phyloP scores from a whole-genome alignment of 73 alveolate species.

The Blepharisma japonicum region DNA sequence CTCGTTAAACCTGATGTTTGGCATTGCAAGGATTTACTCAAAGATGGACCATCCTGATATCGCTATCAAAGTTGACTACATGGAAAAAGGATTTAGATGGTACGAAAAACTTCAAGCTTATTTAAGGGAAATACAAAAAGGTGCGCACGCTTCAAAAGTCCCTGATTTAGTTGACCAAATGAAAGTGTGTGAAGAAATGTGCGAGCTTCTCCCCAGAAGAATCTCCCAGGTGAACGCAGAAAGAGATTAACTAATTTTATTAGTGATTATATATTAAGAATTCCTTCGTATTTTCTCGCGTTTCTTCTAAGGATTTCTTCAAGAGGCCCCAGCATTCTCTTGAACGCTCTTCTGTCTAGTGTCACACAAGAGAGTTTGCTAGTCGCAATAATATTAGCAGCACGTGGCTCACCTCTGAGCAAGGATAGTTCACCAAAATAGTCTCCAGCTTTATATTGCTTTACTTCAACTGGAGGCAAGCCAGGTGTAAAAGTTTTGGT shows the following conservation, averaged over 20 bases:
- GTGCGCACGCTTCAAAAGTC: constrained; percentile 50
- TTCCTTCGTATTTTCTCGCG: constrained; percentile 21
- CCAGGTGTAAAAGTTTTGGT: constrained; percentile 49
- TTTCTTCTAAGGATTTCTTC: constrained; percentile 33
- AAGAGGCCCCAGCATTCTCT: constrained; percentile 43
- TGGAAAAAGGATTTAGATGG: constrained; percentile 63
- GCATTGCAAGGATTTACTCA: constrained; percentile 77
- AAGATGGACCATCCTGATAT: constrained; percentile 73
- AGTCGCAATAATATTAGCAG: constrained; percentile 65
- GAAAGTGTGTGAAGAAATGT: constrained; percentile 85
- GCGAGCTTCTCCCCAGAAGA: constrained; percentile 79
- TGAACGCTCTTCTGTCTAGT: constrained; percentile 36
- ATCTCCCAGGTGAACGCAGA: constrained; percentile 36
- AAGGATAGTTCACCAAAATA: constrained; percentile 76
- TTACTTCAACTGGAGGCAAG: constrained; percentile 37
- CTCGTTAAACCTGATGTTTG: constrained; percentile 66
- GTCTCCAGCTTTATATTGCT: constrained; percentile 50
- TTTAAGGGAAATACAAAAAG: constrained; percentile 50
- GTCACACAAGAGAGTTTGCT: constrained; percentile 24
- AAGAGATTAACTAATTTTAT: no score
- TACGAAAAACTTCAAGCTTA: constrained; percentile 59
- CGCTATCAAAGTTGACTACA: constrained; percentile 62
- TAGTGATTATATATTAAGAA: no score
- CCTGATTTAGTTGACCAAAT: constrained; percentile 63
- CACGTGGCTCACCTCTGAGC: constrained; percentile 57